Base-by-base conservation (phyloP, 2,329 filamentous ascomycete species). In the Juglanconis sp. region DNA sequence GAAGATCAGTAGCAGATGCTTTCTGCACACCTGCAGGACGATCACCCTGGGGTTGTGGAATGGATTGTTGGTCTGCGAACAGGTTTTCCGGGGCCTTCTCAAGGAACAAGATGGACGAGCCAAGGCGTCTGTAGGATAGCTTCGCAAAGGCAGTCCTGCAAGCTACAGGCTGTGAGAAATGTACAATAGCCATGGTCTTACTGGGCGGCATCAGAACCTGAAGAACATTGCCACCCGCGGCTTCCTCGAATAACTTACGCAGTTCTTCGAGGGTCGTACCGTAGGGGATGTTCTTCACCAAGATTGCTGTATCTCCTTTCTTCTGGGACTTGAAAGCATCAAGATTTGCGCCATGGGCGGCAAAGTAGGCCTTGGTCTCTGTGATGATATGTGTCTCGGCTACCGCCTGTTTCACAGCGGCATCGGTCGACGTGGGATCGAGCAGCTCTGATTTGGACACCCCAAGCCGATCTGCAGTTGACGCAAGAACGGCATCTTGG, bases 301-400 rank as follows among this genome's bases (percentile, higher is more conserved):
- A 77, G 53, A 99, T 93, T 47, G 89, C 87, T 24, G 86, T 89
- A 72, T 97, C 93, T 63, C 94, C 94, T 70, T 93, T 88, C 72
- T 91, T 87, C 63, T 87, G 86, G 58, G 85, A 87, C 74, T 94
- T 95, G 79, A 99, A 98, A 10, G 93, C 89, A 65, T 97, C 88
- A 51, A 99, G 81, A 73, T 98, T 92, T 30, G 98, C 90, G 40
- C 94, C 94, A 65, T 97, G 91, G 49, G 88, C 84, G 56, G 84
- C 81, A 71, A 99, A 96, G 76, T 96, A 99, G 9, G 89, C 81
- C 75, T 97, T 98, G 2, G 92, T 96, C 74, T 98, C 95, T 76
- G 96, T 92, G 61, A 99, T 98, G 67, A 96, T 86, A 64, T 95
- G 90, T 30, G 94, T 98, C 79, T 99, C 95, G 48, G 94, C 95